Evolutionary conservation across 495 filamentous ascomycete species (phyloP).

Genomic region (Talaromyces nanjingensis): DNA sequence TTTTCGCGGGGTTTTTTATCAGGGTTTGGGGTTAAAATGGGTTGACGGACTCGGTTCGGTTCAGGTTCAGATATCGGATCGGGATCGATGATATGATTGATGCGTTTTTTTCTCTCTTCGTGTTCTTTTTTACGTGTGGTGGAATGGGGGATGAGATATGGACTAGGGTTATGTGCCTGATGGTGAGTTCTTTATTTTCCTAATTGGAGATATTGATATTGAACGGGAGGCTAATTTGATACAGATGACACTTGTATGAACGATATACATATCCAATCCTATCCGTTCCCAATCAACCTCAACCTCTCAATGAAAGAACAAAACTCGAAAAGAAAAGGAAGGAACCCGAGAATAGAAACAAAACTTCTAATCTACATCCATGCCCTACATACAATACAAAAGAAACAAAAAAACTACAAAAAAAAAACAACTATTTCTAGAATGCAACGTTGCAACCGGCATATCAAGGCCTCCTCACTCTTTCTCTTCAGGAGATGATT

Average conservation of each 20-base stretch:
- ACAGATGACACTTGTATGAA: constrained; percentile 1
- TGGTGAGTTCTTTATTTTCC: too few relatives aligned
- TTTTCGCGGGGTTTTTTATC: constrained; percentile 8
- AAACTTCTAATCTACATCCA: not conserved
- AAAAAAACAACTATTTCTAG: not conserved
- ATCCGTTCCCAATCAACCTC: not conserved
- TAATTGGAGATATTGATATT: too few relatives aligned
- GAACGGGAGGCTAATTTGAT: too few relatives aligned
- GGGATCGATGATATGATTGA: not conserved
- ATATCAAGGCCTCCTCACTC: constrained; percentile 37
- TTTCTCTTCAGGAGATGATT: constrained; percentile 11
- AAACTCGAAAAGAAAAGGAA: not conserved
- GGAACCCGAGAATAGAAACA: not conserved
- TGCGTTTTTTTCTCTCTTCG: constrained; percentile 10
- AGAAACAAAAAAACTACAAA: not conserved
- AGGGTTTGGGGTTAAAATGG: constrained; percentile 16
- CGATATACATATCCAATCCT: constrained; percentile 3
- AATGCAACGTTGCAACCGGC: constrained; percentile 18
- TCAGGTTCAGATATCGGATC: constrained; percentile 19
- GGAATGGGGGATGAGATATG: not conserved
- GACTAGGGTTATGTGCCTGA: constrained; percentile 6
- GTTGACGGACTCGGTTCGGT: not conserved
- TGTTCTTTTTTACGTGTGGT: constrained; percentile 1
- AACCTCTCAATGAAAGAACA: not conserved
- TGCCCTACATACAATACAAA: not conserved